These are phyloP conservation scores for Crinitomyces ghanaensis DNA, from an alignment of 805 yeast genomes.

Conservation along the genomic window DNA sequence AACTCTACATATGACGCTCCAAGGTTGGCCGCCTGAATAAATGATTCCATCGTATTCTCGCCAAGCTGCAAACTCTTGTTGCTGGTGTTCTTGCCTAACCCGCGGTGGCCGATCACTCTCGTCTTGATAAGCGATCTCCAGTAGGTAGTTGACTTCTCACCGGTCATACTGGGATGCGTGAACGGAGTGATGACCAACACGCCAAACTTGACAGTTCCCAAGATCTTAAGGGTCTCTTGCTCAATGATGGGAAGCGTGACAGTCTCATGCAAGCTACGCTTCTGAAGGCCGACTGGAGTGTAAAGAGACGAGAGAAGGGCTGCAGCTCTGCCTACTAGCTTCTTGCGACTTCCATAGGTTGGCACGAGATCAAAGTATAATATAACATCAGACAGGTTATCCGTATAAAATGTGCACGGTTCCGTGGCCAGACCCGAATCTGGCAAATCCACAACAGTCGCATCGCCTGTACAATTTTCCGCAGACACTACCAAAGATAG, in stretches of 20 bases:
- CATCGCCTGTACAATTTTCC: conserved; percentile 32
- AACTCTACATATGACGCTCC: conserved; percentile 97
- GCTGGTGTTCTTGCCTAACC: conserved; percentile 76
- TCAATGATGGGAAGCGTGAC: conserved; percentile 71
- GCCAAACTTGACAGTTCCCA: conserved; percentile 73
- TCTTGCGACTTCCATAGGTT: conserved; percentile 42
- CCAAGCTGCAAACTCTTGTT: conserved; percentile 80
- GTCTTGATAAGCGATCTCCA: conserved; percentile 87
- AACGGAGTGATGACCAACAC: conserved; percentile 63
- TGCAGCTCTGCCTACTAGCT: conserved; percentile 72
- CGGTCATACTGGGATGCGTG: conserved; percentile 51
- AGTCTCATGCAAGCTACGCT: conserved; percentile 53
- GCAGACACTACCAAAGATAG: conserved; percentile 58
- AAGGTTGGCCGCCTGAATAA: conserved; percentile 88
- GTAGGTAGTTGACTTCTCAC: conserved; percentile 62
- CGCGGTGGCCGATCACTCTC: conserved; percentile 92
- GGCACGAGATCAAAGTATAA: conserved; percentile 82
- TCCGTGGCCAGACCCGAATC: conserved; percentile 50
- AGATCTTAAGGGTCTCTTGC: conserved; percentile 52
- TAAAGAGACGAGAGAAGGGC: conserved; percentile 53
- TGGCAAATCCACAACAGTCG: conserved; percentile 68
- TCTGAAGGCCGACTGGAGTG: conserved; percentile 56
- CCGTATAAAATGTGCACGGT: conserved; percentile 60
- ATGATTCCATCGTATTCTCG: conserved; percentile 89
- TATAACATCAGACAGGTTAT: conserved; percentile 31